phyloP scores from a whole-genome alignment of 163 green algal species.

The Chloromonas sp. region DNA sequence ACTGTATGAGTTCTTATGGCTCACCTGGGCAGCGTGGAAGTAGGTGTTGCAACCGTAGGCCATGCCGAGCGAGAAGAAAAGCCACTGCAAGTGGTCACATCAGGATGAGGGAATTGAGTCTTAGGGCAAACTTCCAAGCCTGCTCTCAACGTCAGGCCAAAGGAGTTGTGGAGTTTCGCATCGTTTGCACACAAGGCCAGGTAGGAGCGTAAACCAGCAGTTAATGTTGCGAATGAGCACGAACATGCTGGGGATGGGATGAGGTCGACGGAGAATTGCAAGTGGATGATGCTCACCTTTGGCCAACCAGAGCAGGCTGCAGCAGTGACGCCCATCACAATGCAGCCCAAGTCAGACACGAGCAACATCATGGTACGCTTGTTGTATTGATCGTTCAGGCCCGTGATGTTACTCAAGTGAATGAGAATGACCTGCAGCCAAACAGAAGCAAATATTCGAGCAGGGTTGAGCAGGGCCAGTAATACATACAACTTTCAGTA shows the following conservation, averaged over 20 bases:
- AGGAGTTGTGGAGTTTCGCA: background rate
- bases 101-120: too few relatives aligned
- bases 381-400: slow-evolving; percentile 49
- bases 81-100: background rate
- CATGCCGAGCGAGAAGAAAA: slow-evolving; percentile 10
- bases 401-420: slow-evolving; percentile 60
- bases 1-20: background rate
- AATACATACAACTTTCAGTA: too few relatives aligned
- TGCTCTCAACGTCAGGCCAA: background rate
- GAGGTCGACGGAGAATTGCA: background rate
- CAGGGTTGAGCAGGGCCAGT: too few relatives aligned
- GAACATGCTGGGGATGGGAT: background rate
- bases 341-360: slow-evolving; percentile 58
- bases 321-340: slow-evolving; percentile 50
- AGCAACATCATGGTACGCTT: slow-evolving; percentile 60
- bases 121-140: too few relatives aligned
- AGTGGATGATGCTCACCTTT: slow-evolving; percentile 16
- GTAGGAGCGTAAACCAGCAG: background rate
- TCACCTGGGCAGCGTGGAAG: slow-evolving; percentile 42
- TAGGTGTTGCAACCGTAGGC: slow-evolving; percentile 47
- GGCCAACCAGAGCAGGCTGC: slow-evolving; percentile 30
- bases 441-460: background rate
- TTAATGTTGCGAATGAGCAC: background rate
- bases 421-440: slow-evolving; percentile 51
- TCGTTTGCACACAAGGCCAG: background rate